Evolutionary conservation across 2,329 filamentous ascomycete species (phyloP), one percentile per base, ranked within the genome.

Genomic region (Didymella pinodella): DNA sequence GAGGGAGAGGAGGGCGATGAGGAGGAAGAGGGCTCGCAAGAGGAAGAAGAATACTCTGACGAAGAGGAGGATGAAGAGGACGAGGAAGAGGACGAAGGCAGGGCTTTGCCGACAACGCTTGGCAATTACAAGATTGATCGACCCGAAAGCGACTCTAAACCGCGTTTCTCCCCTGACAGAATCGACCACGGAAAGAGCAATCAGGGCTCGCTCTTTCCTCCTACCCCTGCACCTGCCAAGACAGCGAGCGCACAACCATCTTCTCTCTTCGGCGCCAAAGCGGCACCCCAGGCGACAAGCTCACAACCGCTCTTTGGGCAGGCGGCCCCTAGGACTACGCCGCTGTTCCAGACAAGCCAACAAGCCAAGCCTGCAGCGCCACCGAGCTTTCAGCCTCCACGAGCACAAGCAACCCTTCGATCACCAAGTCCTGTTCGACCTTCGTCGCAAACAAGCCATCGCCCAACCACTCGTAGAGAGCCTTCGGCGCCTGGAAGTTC

Each of bases 381-480:
- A 52, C 65, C 57, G 80, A 83, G 83, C 25, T 85, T 90, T 54
- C 79, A 85, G 10, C 85, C 84, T 45, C 75, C 78, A 32, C 62
- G 69, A 53, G 48, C 58, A 75, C 74, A 74, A 54, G 79, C 81
- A n/a, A 88, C 85, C 64, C 88, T 90, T 46, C 86, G 89, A 34
- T 92, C 90, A 10, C 90, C 90, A 1, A 93, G 90, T 64, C 90
- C 90, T 1, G 78, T 91, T 26, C 86, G 89, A 32, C 80, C 82
- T n/a, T 72, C 75, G 51, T 82, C 85, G 40, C 77, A 87, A 29
- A 85, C 86, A 31, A 75, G 68, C 14, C 57, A 69, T 49, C 65
- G 63, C 18, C 57, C 51, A 7, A 58, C 57, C 14, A 57, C 66
- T 25, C 67, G 69, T 47, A 63, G 70, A 52, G 66, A 77, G 38